phyloP scores from a whole-genome alignment of 257 asterid genomes.

The Nicotiana tabacum region DNA sequence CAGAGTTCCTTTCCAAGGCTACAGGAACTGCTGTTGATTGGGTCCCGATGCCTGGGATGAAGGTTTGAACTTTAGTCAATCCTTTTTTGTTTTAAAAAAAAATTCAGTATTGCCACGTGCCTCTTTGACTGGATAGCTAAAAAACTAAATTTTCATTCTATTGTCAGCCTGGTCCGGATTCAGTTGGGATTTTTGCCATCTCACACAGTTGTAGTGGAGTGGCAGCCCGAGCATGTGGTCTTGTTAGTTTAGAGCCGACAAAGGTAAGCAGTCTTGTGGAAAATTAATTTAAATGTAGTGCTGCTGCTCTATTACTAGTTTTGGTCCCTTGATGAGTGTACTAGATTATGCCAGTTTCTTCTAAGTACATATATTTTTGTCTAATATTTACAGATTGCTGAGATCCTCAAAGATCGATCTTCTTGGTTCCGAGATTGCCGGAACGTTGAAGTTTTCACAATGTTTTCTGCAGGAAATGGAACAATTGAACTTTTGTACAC shows the following conservation, averaged over 20 bases:
- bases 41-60: conserved; percentile 99
- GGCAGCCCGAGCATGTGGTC: conserved; percentile 99
- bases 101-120: not conserved
- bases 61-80: conserved; percentile 38
- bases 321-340: not conserved
- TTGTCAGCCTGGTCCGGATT: conserved; percentile 99
- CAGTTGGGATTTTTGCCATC: conserved; percentile 99
- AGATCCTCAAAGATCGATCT: conserved; percentile 95
- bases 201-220: conserved; percentile 89
- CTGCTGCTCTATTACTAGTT: not conserved
- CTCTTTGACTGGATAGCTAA: not conserved
- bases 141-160: conserved; percentile 8
- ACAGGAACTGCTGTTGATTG: conserved; percentile 99
- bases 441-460: conserved; percentile 79
- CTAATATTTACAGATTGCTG: conserved; percentile 57
- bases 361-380: not conserved
- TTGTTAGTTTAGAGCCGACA: conserved; percentile 90
- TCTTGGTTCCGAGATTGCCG: conserved; percentile 99
- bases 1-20: conserved; percentile 99
- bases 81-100: not conserved
- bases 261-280: conserved; percentile 43
- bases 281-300: not conserved
- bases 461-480: conserved; percentile 88
- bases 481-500: conserved; percentile 82
- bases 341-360: not conserved